Percentiles rank a stretch among this genome's conserved stretches.
Evolutionary conservation across 2,329 filamentous ascomycete species (phyloP).

Genomic region (Fusarium sp.): DNA sequence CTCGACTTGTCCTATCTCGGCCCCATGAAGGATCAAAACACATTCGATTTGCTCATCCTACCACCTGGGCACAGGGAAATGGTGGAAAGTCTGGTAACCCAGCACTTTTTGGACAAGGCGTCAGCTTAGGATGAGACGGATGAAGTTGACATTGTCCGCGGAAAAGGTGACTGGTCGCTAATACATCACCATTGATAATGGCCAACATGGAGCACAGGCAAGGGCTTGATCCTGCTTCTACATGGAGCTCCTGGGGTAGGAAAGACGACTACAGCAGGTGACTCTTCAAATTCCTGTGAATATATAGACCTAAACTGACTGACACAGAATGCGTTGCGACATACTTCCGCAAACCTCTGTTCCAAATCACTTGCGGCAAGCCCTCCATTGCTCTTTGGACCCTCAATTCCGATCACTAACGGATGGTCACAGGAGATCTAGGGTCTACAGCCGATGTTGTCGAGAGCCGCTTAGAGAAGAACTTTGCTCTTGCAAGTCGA

Average conservation of each 20-base stretch:
- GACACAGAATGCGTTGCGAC: conserved; percentile 9
- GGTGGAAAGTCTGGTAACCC: background rate
- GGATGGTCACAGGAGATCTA: accelerated
- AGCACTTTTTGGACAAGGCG: background rate
- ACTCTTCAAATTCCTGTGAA: too few species aligned
- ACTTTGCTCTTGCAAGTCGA: background rate
- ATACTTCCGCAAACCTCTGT: conserved; percentile 1
- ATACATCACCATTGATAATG: accelerated
- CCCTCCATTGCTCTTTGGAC: too few species aligned
- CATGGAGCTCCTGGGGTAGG: conserved; percentile 14
- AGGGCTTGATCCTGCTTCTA: conserved; percentile 2
- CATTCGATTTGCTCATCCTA: accelerated
- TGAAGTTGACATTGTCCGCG: background rate
- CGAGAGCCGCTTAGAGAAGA: background rate
- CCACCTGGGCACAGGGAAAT: background rate
- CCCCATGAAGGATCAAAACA: background rate
- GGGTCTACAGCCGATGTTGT: background rate
- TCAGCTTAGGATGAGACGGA: background rate
- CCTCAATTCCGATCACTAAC: background rate
- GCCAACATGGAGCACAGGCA: accelerated
- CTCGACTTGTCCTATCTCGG: background rate
- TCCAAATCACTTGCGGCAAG: conserved; percentile 2
- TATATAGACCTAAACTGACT: background rate
- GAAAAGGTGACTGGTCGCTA: background rate
- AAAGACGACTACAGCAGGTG: conserved; percentile 4